Evolutionary conservation across 83 land plant species (phyloP), one percentile per base, ranked within the genome.

Genomic region (Picea abies): DNA sequence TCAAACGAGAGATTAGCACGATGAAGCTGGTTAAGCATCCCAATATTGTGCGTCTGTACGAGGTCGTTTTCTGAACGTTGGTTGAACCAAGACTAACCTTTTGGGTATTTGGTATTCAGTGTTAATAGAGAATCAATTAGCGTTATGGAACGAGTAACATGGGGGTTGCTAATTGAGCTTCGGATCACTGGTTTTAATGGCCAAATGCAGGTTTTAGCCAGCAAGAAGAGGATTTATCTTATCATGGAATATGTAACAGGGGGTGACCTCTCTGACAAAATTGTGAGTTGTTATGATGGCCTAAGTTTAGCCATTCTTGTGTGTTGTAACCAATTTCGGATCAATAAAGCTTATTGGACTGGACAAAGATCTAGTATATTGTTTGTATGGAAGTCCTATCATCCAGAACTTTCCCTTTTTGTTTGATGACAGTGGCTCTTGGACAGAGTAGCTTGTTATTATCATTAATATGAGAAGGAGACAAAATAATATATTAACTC

Each of bases 21-120:
- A 89, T 89, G 91, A 87, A 87, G 60, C 87, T 87, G 20, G 52
- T 89, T 76, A 47, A 82, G 32, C 91, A 89, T 66, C 91, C 91
- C 26, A 89, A 84, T 76, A 87, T 89, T 61, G 89, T 89, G 5
- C 56, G 63, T 20, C 84, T 89, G 29, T 66, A 87, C 70, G 91
- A 89, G 89, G 90, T 86, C 60, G 63, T 75, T 29, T 52, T 75
- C 75, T 81, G 4, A 60, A 41, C 7, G 58, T n/a, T 4, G 26
- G 25, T 44, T 39, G 58, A 72, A 20, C n/a, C 0, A 11, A 52
- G 11, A 52, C 10, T 1, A 52, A 10, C 1, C 56, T 52, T 10
- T 52, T 52, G 56, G 11, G 2, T 52, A 2, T 14, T 52, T 11
- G 10, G 56, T 0, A 52, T 52, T 52, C 56, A 52, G 10, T 52